These are phyloP conservation scores for Neophaeococcomyces aloes DNA, from an alignment of 2,329 filamentous ascomycete genomes.

Conservation along the genomic window DNA sequence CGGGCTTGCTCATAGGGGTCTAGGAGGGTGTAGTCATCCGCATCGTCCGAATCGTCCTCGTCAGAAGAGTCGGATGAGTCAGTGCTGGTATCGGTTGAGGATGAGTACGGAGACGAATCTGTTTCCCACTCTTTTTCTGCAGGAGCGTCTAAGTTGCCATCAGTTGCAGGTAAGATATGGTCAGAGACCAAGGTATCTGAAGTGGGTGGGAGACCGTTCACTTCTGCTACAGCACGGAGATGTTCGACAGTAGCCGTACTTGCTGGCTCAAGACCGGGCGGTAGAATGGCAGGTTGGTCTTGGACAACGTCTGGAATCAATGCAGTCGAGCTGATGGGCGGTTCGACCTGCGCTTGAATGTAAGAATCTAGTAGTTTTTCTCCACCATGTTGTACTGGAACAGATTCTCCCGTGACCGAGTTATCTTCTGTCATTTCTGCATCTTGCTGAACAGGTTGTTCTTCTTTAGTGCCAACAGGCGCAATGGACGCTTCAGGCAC, in stretches of 20 bases:
- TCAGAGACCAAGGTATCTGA: conserved; percentile 1
- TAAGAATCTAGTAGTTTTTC: too few species aligned
- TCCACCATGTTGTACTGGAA: too few species aligned
- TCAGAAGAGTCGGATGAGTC: conserved; percentile 52
- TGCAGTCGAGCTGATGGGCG: background rate
- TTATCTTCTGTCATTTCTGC: conserved; percentile 6
- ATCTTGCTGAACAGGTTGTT: background rate
- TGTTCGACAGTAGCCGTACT: background rate
- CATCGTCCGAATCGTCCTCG: conserved; percentile 43
- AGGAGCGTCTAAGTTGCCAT: conserved; percentile 3
- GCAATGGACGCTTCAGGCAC: background rate
- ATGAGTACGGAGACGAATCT: conserved; percentile 67
- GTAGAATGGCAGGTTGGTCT: background rate
- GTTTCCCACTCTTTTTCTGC: conserved; percentile 69
- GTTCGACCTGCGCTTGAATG: too few species aligned
- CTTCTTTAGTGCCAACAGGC: background rate
- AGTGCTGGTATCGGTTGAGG: conserved; percentile 60
- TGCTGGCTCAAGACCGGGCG: background rate
- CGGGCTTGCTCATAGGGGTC: conserved; percentile 73
- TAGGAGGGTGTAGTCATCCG: conserved; percentile 56
- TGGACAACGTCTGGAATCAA: background rate
- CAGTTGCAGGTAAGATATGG: conserved; percentile 1
- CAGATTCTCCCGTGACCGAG: too few species aligned
- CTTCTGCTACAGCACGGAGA: background rate
- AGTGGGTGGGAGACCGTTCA: background rate